Base-by-base conservation (phyloP, 768 basidiomycete species). In the Suillus placidus region DNA sequence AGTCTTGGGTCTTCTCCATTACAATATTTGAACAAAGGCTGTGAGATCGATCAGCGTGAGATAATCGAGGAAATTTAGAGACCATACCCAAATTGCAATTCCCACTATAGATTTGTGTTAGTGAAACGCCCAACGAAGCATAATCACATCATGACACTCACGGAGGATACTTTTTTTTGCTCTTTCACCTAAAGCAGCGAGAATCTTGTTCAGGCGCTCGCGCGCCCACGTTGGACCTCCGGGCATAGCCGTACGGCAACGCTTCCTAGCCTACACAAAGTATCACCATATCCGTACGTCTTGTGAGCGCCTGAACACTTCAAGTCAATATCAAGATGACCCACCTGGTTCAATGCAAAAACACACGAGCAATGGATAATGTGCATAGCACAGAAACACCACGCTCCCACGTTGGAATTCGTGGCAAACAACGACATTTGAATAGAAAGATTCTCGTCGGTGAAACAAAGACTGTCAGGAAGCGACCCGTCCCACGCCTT, bases 391-490 rank as follows among this genome's bases (percentile, higher is more conserved):
- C 86, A 90, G 78, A 86, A 94, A 70, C 88, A 91, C 93, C 92
- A 94, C 12, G 91, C 90, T 55, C 92, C 90, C 35, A 84, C 84
- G 70, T 91, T 92, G 18, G 89, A 89, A 70, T 85, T 86, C 26
- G 92, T 93, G 72, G 92, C 91, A 69, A 93, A 90, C 86, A 92
- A 91, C 20, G 87, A 84, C 67, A 87, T 79, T 69, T 94, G 91
- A 23, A 88, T 85, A 68, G 82, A 80, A 23, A 93, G 75, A 72
- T 84, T 92, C 70, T 90, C 85, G 55, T 90, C 87, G 30, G 84
- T 88, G 71, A 91, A 93, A 9, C 83, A 85, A 54, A 94, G 84
- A 71, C 88, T 84, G 49, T 88, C 85, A 13, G 93, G 87, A n/a
- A 94, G 84, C 42, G 85, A 85, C 30, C 79, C 78, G 34, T 79